phyloP scores from a whole-genome alignment of 2,329 filamentous ascomycete genomes.

The Claviceps sp. region DNA sequence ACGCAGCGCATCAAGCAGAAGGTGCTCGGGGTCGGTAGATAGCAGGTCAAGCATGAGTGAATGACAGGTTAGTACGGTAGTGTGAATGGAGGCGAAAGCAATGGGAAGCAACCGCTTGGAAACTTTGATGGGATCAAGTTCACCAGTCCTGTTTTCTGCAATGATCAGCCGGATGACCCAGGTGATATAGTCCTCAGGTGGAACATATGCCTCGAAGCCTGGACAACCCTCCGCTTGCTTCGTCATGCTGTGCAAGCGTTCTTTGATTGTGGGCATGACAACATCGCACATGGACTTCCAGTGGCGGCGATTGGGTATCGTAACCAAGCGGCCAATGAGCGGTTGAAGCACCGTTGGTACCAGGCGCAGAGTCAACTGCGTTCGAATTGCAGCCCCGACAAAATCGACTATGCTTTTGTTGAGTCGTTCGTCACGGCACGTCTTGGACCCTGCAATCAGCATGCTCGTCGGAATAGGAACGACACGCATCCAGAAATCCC shows the following conservation, averaged over 20 bases:
- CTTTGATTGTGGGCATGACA: constrained; percentile 33
- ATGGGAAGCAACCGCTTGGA: constrained; percentile 39
- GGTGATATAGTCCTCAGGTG: constrained; percentile 42
- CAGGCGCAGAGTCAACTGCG: constrained; percentile 30
- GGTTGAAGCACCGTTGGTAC: constrained; percentile 35
- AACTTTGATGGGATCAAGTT: constrained; percentile 34
- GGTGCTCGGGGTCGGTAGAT: constrained; percentile 20
- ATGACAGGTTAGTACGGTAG: constrained; percentile 38
- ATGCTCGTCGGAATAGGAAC: constrained; percentile 30
- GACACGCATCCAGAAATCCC: constrained; percentile 29
- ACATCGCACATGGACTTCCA: constrained; percentile 27
- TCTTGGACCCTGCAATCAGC: constrained; percentile 24
- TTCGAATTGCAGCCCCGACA: constrained; percentile 33
- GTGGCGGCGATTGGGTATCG: constrained; percentile 32
- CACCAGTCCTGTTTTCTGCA: constrained; percentile 25
- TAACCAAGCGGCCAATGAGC: constrained; percentile 30
- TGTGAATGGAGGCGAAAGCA: constrained; percentile 47
- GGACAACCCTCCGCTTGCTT: constrained; percentile 27
- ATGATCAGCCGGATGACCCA: constrained; percentile 41
- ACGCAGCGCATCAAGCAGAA: constrained; percentile 26
- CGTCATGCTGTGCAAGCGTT: constrained; percentile 33
- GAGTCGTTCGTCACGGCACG: constrained; percentile 30
- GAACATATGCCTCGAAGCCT: constrained; percentile 25
- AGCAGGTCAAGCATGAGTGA: constrained; percentile 34
- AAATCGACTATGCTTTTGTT: constrained; percentile 34